Conservation (phyloP, 768 basidiomycete genomes). For the Leccinum subtestaceum region DNA sequence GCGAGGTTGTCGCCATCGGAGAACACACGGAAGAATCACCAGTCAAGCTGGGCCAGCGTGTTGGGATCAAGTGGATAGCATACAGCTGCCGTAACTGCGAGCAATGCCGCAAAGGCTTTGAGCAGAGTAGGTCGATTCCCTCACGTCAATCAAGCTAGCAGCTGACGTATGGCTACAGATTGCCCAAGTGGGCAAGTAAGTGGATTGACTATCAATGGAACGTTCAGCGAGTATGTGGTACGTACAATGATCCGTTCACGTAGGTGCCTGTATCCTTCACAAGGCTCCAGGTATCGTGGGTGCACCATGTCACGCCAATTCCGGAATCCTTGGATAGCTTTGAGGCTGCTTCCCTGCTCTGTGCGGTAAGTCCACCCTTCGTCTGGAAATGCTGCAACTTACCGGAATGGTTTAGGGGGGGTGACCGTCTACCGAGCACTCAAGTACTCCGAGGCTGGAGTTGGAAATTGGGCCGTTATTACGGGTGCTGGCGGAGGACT, state of each 20-base stretch:
- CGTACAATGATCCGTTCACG: constrained; percentile 15
- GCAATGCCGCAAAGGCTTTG: constrained; percentile 70
- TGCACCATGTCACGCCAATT: constrained; percentile 74
- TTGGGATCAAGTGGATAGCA: constrained; percentile 83
- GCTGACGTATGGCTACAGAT: constrained; percentile 33
- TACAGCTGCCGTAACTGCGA: constrained; percentile 73
- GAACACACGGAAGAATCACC: constrained; percentile 54
- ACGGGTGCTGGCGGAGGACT: constrained; percentile 82
- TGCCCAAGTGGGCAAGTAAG: constrained; percentile 58
- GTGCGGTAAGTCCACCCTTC: constrained; percentile 46
- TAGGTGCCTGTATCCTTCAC: not conserved
- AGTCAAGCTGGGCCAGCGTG: constrained; percentile 73
- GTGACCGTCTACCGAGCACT: constrained; percentile 86
- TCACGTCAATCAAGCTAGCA: not conserved
- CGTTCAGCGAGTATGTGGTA: constrained; percentile 68
- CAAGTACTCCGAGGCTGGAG: constrained; percentile 61
- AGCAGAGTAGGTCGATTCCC: constrained; percentile 56
- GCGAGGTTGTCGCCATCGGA: constrained; percentile 77
- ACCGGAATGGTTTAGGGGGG: constrained; percentile 42
- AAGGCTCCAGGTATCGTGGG: constrained; percentile 56
- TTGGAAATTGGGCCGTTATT: constrained; percentile 75
- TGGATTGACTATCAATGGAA: constrained; percentile 77
- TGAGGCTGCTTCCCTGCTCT: constrained; percentile 72
- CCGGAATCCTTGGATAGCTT: constrained; percentile 65
- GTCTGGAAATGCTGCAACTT: no score